Percentiles rank a stretch among this genome's conserved stretches.
phyloP scores from a whole-genome alignment of 2,329 filamentous ascomycete genomes.

The Chrysoporthe deuterocubensis region DNA sequence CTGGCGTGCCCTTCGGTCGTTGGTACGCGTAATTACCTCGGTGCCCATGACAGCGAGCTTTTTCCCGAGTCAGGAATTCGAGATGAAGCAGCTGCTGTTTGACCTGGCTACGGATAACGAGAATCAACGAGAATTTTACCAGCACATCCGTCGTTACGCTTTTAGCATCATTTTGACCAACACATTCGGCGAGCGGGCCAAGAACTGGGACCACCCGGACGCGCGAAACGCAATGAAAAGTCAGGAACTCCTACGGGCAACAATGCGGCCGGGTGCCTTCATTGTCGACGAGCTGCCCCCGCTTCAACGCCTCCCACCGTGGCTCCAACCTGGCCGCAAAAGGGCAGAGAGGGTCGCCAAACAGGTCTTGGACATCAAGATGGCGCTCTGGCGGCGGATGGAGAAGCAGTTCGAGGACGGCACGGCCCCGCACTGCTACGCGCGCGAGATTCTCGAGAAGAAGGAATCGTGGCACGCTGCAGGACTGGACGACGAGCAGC shows the following conservation, averaged over 20 bases:
- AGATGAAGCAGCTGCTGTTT: constrained; percentile 47
- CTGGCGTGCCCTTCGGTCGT: constrained; percentile 45
- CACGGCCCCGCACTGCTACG: background rate
- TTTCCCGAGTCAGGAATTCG: constrained; percentile 48
- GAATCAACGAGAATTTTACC: constrained; percentile 34
- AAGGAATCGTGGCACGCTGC: constrained; percentile 29
- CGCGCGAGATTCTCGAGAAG: background rate
- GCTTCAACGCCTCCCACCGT: constrained; percentile 32
- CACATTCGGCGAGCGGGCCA: constrained; percentile 34
- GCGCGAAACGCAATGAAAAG: constrained; percentile 9
- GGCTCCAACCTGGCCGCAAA: constrained; percentile 34
- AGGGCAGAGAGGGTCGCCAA: constrained; percentile 16
- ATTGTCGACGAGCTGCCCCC: constrained; percentile 35
- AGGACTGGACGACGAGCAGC: constrained; percentile 34
- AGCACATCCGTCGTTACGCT: constrained; percentile 37
- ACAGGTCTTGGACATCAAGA: background rate
- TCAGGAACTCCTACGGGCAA: constrained; percentile 30
- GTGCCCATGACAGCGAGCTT: constrained; percentile 42
- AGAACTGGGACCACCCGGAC: constrained; percentile 32
- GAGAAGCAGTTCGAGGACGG: background rate
- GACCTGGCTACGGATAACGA: constrained; percentile 43
- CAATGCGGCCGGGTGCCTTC: constrained; percentile 33
- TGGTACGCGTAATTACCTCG: constrained; percentile 44
- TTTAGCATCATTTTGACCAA: constrained; percentile 37
- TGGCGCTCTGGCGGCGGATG: background rate